A percentile compares a stretch with the other conserved stretches of the same genome.
phyloP scores from a whole-genome alignment of 805 yeast genomes.

The Naumovozyma baii region DNA sequence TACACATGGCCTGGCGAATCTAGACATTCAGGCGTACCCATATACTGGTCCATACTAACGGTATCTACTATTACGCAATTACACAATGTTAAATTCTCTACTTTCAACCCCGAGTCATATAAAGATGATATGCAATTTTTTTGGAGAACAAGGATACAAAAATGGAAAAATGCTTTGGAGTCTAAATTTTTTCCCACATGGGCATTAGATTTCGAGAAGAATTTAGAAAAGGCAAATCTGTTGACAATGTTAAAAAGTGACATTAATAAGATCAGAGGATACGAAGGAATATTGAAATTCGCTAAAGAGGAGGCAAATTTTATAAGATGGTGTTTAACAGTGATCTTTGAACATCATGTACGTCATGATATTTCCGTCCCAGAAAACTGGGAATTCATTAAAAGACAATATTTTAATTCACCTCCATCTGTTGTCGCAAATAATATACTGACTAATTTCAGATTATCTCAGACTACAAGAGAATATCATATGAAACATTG shows the following conservation, averaged over 20 bases:
- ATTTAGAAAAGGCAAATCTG: not conserved
- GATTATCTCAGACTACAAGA: not conserved
- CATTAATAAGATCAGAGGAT: not conserved
- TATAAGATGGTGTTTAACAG: not conserved
- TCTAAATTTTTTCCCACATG: not conserved
- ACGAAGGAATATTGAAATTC: not conserved
- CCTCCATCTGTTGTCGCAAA: not conserved
- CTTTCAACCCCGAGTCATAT: constrained; percentile 1
- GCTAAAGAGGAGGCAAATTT: not conserved
- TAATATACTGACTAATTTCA: not conserved
- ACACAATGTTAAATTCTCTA: not conserved
- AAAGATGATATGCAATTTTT: not conserved
- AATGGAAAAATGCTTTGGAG: not conserved
- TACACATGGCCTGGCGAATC: constrained; percentile 1
- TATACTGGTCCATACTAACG: constrained; percentile 2
- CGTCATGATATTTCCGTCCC: not conserved
- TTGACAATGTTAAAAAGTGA: not conserved
- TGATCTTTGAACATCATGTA: not conserved
- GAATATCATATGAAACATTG: constrained; percentile 1
- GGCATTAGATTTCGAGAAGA: not conserved
- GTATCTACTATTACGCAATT: not conserved
- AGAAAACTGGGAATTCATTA: constrained; percentile 1
- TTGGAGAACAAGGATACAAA: not conserved
- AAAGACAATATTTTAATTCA: not conserved
- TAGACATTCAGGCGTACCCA: not conserved